Evolutionary conservation across 192 early-diverging fungal genomes (phyloP).

Genomic region (Backusella parvicylindrica): DNA sequence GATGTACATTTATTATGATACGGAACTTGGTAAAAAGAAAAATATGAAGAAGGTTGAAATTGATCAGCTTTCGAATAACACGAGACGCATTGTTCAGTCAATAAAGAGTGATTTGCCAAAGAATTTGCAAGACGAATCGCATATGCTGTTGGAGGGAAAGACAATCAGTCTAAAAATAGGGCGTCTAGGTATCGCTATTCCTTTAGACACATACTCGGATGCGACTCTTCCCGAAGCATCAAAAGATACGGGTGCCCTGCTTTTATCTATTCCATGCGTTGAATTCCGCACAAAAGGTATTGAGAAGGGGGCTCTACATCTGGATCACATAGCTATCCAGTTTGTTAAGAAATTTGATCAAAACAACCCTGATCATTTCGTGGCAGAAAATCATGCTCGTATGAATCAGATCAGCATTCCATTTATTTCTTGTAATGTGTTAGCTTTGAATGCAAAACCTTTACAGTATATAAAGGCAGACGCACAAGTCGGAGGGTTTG

Average conservation of each 20-base stretch:
- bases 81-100: slow-evolving; percentile 60
- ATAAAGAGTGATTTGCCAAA: slow-evolving; percentile 36
- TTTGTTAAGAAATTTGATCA: slow-evolving; percentile 66
- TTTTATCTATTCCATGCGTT: slow-evolving; percentile 59
- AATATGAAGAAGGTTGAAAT: slow-evolving; percentile 54
- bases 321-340: slow-evolving; percentile 61
- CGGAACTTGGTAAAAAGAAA: slow-evolving; percentile 59
- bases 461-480: slow-evolving; percentile 40
- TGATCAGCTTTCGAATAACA: slow-evolving; percentile 58
- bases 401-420: slow-evolving; percentile 55
- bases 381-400: slow-evolving; percentile 44
- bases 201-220: slow-evolving; percentile 36
- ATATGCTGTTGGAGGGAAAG: slow-evolving; percentile 53
- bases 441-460: slow-evolving; percentile 36
- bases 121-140: slow-evolving; percentile 45
- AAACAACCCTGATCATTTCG: slow-evolving; percentile 55
- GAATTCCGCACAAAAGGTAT: slow-evolving; percentile 58
- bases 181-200: slow-evolving; percentile 61
- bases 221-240: not conserved
- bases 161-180: slow-evolving; percentile 47
- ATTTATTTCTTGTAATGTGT: slow-evolving; percentile 49
- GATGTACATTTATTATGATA: slow-evolving; percentile 60
- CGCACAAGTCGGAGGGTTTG: slow-evolving; percentile 66
- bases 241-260: slow-evolving; percentile 46
- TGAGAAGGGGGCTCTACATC: slow-evolving; percentile 46